phyloP scores from a whole-genome alignment of 2,329 filamentous ascomycete species.

The Fonsecaea multimorphosa region DNA sequence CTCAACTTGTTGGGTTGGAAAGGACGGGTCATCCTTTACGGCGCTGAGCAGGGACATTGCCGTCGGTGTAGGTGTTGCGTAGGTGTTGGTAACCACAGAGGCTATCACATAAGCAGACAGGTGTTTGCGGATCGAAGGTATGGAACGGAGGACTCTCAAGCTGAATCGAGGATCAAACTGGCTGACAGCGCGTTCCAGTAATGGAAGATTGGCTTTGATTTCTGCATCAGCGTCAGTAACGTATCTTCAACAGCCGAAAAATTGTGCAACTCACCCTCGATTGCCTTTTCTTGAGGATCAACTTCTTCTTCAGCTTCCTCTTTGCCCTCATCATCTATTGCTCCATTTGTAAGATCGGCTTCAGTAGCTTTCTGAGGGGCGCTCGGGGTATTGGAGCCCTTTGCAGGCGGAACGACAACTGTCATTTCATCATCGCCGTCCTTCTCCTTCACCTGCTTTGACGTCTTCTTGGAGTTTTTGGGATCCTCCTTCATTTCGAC shows the following conservation, averaged over 20 bases:
- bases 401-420: slow-evolving; percentile 76
- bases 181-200: slow-evolving; percentile 88
- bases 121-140: slow-evolving; percentile 93
- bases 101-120: slow-evolving; percentile 81
- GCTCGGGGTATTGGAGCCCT: slow-evolving; percentile 65
- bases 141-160: slow-evolving; percentile 89
- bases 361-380: slow-evolving; percentile 66
- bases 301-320: slow-evolving; percentile 52
- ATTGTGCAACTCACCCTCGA: slow-evolving; percentile 48
- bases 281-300: slow-evolving; percentile 58
- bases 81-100: slow-evolving; percentile 81
- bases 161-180: slow-evolving; percentile 96
- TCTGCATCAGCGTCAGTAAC: slow-evolving; percentile 60
- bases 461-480: slow-evolving; percentile 57
- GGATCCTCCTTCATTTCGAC: slow-evolving; percentile 73
- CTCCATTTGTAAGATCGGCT: slow-evolving; percentile 75
- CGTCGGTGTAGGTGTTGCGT: slow-evolving; percentile 69
- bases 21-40: slow-evolving; percentile 66
- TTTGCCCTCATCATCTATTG: slow-evolving; percentile 45
- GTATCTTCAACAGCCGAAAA: neutral
- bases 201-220: slow-evolving; percentile 90
- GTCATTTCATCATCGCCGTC: slow-evolving; percentile 80
- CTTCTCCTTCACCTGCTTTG: slow-evolving; percentile 69
- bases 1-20: slow-evolving; percentile 62
- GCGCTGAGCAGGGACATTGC: slow-evolving; percentile 73